These are phyloP conservation scores for Coprinopsis sp. DNA, from an alignment of 768 basidiomycete genomes.

Conservation along the genomic window DNA sequence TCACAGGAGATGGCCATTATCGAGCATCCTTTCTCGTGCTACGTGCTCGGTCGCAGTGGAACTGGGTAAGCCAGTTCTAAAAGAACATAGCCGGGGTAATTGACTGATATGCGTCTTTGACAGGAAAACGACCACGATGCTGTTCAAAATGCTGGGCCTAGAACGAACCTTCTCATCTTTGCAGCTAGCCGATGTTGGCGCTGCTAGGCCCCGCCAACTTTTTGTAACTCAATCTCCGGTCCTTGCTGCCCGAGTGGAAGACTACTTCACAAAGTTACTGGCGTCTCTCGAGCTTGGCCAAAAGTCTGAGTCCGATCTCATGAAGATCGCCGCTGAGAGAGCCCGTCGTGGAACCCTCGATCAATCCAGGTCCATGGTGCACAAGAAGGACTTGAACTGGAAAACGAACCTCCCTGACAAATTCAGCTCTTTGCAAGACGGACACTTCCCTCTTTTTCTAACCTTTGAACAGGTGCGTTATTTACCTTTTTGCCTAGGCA, in stretches of 20 bases:
- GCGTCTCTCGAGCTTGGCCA: constrained; percentile 36
- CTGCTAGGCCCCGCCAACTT: constrained; percentile 51
- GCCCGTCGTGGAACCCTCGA: not conserved
- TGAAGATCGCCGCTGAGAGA: constrained; percentile 14
- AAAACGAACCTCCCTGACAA: constrained; percentile 41
- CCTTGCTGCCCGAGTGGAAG: constrained; percentile 58
- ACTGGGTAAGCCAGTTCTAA: constrained; percentile 53
- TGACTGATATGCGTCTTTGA: no score
- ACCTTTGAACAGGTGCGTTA: constrained; percentile 55
- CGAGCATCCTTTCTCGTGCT: constrained; percentile 52
- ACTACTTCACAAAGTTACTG: constrained; percentile 51
- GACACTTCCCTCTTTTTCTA: constrained; percentile 66
- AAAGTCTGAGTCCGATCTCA: constrained; percentile 35
- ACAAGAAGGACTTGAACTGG: constrained; percentile 38
- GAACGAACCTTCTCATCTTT: constrained; percentile 44
- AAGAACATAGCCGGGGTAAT: not conserved
- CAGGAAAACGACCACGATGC: constrained; percentile 71
- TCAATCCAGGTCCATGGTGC: constrained; percentile 25
- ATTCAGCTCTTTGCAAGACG: constrained; percentile 53
- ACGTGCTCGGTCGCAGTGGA: constrained; percentile 64
- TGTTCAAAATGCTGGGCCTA: constrained; percentile 65
- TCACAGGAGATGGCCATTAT: constrained; percentile 48
- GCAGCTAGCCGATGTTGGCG: constrained; percentile 18
- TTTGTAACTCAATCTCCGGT: constrained; percentile 66
- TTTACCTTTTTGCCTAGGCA: not conserved